Evolutionary conservation across 2,329 filamentous ascomycete species (phyloP).

Genomic region (Fusarium concolor): DNA sequence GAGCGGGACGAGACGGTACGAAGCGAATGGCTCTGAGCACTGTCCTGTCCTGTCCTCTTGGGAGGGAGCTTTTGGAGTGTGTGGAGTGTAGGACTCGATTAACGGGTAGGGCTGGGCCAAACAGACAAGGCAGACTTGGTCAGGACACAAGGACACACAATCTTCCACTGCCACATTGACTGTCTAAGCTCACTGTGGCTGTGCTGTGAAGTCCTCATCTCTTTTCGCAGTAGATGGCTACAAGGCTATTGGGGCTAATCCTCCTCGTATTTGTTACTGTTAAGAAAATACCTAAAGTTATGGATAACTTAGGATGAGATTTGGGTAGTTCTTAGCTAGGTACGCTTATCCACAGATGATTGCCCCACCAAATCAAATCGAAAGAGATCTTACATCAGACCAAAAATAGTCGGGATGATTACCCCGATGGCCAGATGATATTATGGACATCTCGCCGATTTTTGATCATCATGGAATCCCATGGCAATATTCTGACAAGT

Average conservation of each 20-base stretch:
- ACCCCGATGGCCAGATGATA: conserved; percentile 13
- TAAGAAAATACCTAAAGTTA: too few relatives aligned
- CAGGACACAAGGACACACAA: background rate
- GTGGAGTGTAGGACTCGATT: conserved; percentile 20
- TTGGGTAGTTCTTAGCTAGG: too few relatives aligned
- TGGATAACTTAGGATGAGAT: too few relatives aligned
- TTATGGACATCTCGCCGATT: background rate
- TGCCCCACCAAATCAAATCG: too few relatives aligned
- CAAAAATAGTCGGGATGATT: conserved; percentile 5
- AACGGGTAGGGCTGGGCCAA: conserved; percentile 35
- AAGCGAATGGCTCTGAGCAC: conserved; percentile 33
- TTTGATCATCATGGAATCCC: conserved; percentile 8
- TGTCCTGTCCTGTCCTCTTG: conserved; percentile 6
- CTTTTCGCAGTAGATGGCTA: background rate
- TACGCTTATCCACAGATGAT: too few relatives aligned
- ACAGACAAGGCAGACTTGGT: conserved; percentile 27
- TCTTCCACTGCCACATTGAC: background rate
- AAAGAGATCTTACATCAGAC: too few relatives aligned
- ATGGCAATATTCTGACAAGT: conserved; percentile 4
- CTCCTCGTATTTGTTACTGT: too few relatives aligned
- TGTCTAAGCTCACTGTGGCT: conserved; percentile 33
- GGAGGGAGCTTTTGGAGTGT: conserved; percentile 26
- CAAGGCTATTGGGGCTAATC: too few relatives aligned
- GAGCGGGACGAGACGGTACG: conserved; percentile 46
- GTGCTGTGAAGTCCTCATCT: conserved; percentile 5